phyloP scores from a whole-genome alignment of 208 protist species.

The Trypanosoma congolense region DNA sequence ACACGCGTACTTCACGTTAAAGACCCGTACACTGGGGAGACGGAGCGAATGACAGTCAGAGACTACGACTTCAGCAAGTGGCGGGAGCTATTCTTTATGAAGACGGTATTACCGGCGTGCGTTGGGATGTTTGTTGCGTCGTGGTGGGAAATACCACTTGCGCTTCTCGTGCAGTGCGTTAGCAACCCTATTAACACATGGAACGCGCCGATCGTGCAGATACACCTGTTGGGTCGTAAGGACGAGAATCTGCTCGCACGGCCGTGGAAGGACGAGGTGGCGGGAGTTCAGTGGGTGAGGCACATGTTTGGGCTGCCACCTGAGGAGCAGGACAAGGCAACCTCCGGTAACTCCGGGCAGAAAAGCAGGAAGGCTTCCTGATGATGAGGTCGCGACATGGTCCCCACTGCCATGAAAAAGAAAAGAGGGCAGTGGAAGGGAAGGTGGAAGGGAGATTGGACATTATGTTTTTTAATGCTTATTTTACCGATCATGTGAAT shows the following conservation, averaged over 20 bases:
- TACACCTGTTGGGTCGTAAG: slow-evolving; percentile 45
- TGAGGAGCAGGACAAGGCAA: slow-evolving; percentile 25
- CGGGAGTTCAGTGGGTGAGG: slow-evolving; percentile 58
- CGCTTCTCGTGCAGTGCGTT: slow-evolving; percentile 81
- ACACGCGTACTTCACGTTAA: slow-evolving; percentile 42
- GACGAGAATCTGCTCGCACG: slow-evolving; percentile 53
- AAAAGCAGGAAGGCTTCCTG: slow-evolving; percentile 14
- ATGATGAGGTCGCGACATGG: no score
- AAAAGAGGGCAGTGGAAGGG: no score
- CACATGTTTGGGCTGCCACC: slow-evolving; percentile 38
- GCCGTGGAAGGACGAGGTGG: slow-evolving; percentile 59
- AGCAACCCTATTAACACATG: slow-evolving; percentile 72
- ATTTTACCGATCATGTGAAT: no score
- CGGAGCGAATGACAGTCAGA: slow-evolving; percentile 34
- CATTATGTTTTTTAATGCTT: no score
- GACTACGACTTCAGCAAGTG: slow-evolving; percentile 76
- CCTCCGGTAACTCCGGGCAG: not conserved
- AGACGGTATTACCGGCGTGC: slow-evolving; percentile 44
- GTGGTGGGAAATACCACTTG: slow-evolving; percentile 54
- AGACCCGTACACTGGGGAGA: slow-evolving; percentile 46
- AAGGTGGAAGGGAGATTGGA: no score
- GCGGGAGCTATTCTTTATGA: slow-evolving; percentile 57
- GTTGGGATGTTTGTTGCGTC: slow-evolving; percentile 47
- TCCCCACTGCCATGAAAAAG: no score
- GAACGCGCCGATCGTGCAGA: slow-evolving; percentile 52